These are phyloP conservation scores for Pistacia atlantica DNA, from an alignment of 345 rosid genomes.

Conservation along the genomic window DNA sequence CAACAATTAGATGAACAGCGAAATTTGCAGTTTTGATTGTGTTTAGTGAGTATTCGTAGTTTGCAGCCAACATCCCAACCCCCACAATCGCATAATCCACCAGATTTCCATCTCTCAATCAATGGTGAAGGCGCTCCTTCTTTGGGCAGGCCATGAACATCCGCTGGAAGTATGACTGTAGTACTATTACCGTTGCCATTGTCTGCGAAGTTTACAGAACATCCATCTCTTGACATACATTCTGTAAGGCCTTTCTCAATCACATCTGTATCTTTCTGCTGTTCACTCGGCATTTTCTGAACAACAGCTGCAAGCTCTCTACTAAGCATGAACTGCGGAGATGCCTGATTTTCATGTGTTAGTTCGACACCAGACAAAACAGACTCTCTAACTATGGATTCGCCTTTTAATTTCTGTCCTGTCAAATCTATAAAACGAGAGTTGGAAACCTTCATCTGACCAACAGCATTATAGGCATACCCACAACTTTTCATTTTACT, in stretches of 20 bases:
- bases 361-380: conserved; percentile 54
- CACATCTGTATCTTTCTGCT: conserved; percentile 19
- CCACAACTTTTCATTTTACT: conserved; percentile 57
- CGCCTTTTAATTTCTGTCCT: conserved; percentile 32
- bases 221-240: conserved; percentile 24
- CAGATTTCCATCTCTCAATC: conserved; percentile 71
- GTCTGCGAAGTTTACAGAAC: conserved; percentile 29
- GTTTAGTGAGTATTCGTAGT: conserved; percentile 49
- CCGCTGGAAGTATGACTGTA: conserved; percentile 75
- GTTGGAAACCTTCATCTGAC: conserved; percentile 57
- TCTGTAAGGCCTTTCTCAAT: conserved; percentile 19
- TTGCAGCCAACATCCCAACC: conserved; percentile 98
- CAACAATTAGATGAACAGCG: conserved; percentile 25
- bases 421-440: conserved; percentile 29
- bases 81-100: conserved; percentile 91
- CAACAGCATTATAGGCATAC: conserved; percentile 53
- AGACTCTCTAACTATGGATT: conserved; percentile 51
- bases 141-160: conserved; percentile 67
- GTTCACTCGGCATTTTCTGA: conserved; percentile 33
- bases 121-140: conserved; percentile 65
- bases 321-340: conserved; percentile 25
- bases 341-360: conserved; percentile 39
- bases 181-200: conserved; percentile 23
- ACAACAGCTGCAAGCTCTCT: conserved; percentile 76
- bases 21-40: conserved; percentile 23